These are phyloP conservation scores for Firmiana major DNA, from an alignment of 345 rosid species.

Conservation along the genomic window DNA sequence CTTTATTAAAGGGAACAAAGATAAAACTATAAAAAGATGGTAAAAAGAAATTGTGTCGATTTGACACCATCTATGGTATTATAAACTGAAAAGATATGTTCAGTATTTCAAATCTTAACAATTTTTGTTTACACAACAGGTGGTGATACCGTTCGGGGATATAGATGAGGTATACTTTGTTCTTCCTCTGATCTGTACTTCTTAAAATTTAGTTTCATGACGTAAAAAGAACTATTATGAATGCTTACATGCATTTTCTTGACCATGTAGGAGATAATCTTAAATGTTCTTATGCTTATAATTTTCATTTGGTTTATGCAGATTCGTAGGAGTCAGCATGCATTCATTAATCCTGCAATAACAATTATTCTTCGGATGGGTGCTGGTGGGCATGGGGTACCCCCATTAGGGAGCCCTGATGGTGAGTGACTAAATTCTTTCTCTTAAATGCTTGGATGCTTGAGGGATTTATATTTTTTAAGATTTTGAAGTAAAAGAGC, in stretches of 20 bases:
- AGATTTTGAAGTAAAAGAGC: not conserved
- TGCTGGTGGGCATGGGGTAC: constrained; percentile 99
- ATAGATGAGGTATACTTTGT: constrained; percentile 43
- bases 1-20: not conserved
- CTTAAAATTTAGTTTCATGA: constrained; percentile 12
- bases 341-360: constrained; percentile 86
- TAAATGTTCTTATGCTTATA: not conserved
- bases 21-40: not conserved
- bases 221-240: not conserved
- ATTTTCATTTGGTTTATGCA: constrained; percentile 24
- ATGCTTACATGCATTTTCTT: constrained; percentile 12
- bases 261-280: not conserved
- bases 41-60: not conserved
- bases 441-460: not conserved
- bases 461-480: not conserved
- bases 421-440: constrained; percentile 50
- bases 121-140: constrained; percentile 39
- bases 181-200: constrained; percentile 6
- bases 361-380: constrained; percentile 92
- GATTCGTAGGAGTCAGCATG: constrained; percentile 96
- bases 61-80: not conserved
- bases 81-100: not conserved
- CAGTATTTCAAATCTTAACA: constrained; percentile 1
- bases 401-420: constrained; percentile 96
- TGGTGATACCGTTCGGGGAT: constrained; percentile 8